Evolutionary conservation across 768 basidiomycete genomes (phyloP).

Genomic region (Rhodotorula toruloides): DNA sequence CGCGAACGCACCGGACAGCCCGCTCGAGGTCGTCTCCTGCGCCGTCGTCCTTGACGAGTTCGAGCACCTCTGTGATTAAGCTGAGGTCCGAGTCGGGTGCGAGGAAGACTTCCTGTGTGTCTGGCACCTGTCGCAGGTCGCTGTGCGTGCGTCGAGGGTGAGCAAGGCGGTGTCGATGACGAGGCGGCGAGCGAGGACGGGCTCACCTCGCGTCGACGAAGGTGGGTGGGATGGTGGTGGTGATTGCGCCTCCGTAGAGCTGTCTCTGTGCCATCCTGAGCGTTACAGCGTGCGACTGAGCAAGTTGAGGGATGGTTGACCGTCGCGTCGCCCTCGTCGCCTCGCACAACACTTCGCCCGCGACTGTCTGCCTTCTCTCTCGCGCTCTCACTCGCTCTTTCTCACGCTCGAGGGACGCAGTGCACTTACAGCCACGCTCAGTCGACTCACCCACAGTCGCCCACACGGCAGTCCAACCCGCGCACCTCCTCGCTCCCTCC

Average conservation of each 20-base stretch:
- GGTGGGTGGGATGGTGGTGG: constrained; percentile 54
- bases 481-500: neutral
- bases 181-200: constrained; percentile 17
- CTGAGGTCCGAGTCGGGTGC: constrained; percentile 64
- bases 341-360: neutral
- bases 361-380: neutral
- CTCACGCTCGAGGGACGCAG: neutral
- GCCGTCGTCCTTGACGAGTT: constrained; percentile 56
- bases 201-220: constrained; percentile 83
- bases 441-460: constrained; percentile 1
- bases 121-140: constrained; percentile 75
- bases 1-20: constrained; percentile 61
- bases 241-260: constrained; percentile 86
- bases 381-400: neutral
- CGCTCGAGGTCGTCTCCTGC: constrained; percentile 55
- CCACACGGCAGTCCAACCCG: constrained; percentile 20
- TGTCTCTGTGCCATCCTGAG: constrained; percentile 45
- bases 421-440: neutral
- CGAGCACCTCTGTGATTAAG: constrained; percentile 76
- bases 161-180: constrained; percentile 6
- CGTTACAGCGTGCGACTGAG: neutral
- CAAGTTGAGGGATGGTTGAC: neutral
- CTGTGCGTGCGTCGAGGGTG: constrained; percentile 45
- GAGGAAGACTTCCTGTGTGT: constrained; percentile 90
- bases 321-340: neutral